Percentiles rank a stretch among this genome's conserved stretches.
Evolutionary conservation across 2,329 filamentous ascomycete species (phyloP).

Genomic region (Fusarium pseudoanthophilum): DNA sequence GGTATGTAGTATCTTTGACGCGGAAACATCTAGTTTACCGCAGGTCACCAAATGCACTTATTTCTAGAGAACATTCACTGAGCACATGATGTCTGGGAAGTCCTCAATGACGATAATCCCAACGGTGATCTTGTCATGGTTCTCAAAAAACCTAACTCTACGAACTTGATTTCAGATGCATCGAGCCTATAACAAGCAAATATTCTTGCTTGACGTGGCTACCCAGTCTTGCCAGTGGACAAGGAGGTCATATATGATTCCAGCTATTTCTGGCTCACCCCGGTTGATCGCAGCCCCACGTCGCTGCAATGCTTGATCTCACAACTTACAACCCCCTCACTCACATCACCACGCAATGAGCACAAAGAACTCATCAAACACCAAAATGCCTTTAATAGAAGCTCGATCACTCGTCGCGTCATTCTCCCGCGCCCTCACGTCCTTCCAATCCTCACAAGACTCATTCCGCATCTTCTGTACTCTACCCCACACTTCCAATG

Average conservation of each 20-base stretch:
- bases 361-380: neutral
- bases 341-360: conserved; percentile 13
- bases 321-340: neutral
- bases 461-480: conserved; percentile 60
- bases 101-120: neutral
- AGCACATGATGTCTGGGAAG: neutral
- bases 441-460: conserved; percentile 57
- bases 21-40: neutral
- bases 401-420: conserved; percentile 50
- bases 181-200: neutral
- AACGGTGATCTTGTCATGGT: neutral
- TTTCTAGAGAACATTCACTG: neutral
- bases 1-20: neutral
- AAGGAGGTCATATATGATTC: neutral
- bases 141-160: neutral
- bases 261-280: neutral
- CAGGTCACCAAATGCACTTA: neutral
- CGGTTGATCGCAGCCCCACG: neutral
- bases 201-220: neutral
- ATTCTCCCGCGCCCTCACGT: conserved; percentile 57
- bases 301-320: neutral
- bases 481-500: conserved; percentile 41
- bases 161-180: neutral
- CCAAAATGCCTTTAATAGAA: conserved; percentile 35
- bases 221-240: neutral